phyloP scores from a whole-genome alignment of 2,329 filamentous ascomycete species.

The Pseudocercospora eumusae region DNA sequence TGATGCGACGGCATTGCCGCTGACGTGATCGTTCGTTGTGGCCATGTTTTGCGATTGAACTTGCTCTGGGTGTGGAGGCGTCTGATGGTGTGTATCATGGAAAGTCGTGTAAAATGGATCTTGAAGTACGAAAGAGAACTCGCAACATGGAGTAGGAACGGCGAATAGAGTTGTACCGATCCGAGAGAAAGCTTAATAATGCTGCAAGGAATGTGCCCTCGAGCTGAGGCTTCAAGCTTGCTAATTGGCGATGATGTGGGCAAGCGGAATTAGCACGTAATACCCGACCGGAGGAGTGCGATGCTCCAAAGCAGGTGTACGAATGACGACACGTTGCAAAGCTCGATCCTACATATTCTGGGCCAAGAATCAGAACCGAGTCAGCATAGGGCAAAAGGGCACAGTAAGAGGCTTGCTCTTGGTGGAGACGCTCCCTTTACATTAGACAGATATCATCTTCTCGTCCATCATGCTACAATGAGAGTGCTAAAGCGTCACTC shows the following conservation, averaged over 20 bases:
- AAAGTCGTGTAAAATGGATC: neutral
- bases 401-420: neutral
- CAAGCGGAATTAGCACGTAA: neutral
- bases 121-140: neutral
- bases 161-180: neutral
- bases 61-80: neutral
- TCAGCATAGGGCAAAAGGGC: neutral
- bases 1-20: conserved; percentile 6
- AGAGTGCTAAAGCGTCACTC: neutral
- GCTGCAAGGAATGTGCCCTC: neutral
- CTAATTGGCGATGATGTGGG: neutral
- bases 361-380: neutral
- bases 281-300: neutral
- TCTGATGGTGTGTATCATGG: neutral
- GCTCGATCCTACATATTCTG: neutral
- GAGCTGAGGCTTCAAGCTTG: neutral
- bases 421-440: conserved; percentile 8
- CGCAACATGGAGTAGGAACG: neutral
- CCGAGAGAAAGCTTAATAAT: neutral
- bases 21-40: conserved; percentile 6
- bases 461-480: conserved; percentile 9
- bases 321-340: neutral
- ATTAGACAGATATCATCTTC: conserved; percentile 14
- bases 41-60: conserved; percentile 10
- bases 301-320: neutral